Evolutionary conservation across 2,329 filamentous ascomycete species (phyloP).

Genomic region (Teratosphaeria gauchensis): DNA sequence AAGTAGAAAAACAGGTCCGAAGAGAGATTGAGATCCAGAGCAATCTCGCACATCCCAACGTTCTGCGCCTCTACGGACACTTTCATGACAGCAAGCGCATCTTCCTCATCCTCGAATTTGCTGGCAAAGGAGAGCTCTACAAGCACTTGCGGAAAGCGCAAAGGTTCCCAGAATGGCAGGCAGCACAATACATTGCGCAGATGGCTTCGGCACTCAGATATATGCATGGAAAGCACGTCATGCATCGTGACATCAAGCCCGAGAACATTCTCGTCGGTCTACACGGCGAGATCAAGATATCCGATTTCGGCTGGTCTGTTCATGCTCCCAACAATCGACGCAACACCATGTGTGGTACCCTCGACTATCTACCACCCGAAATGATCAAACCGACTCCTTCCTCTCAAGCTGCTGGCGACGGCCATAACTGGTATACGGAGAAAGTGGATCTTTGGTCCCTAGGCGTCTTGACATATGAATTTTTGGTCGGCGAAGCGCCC

Average conservation of each 20-base stretch:
- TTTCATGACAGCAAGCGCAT: conserved; percentile 85
- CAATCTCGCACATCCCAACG: conserved; percentile 77
- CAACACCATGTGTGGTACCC: conserved; percentile 91
- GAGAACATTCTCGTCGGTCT: conserved; percentile 95
- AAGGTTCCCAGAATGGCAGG: conserved; percentile 76
- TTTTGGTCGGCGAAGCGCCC: conserved; percentile 87
- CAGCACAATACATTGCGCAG: conserved; percentile 77
- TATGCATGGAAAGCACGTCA: conserved; percentile 92
- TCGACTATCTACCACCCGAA: conserved; percentile 95
- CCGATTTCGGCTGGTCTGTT: conserved; percentile 96
- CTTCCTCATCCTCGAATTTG: conserved; percentile 80
- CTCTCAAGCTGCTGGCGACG: conserved; percentile 40
- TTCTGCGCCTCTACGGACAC: conserved; percentile 73
- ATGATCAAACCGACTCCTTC: conserved; percentile 64
- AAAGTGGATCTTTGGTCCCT: conserved; percentile 96
- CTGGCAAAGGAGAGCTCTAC: conserved; percentile 77
- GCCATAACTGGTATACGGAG: conserved; percentile 81
- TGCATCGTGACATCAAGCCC: conserved; percentile 95
- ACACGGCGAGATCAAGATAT: conserved; percentile 96
- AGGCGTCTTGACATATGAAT: conserved; percentile 92
- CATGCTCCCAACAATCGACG: conserved; percentile 91
- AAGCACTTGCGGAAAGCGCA: conserved; percentile 72
- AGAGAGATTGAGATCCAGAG: conserved; percentile 86
- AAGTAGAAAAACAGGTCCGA: conserved; percentile 77
- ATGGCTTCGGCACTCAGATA: conserved; percentile 87